Evolutionary conservation across 805 yeast genomes (phyloP).

Genomic region (Myxozyma geophila): DNA sequence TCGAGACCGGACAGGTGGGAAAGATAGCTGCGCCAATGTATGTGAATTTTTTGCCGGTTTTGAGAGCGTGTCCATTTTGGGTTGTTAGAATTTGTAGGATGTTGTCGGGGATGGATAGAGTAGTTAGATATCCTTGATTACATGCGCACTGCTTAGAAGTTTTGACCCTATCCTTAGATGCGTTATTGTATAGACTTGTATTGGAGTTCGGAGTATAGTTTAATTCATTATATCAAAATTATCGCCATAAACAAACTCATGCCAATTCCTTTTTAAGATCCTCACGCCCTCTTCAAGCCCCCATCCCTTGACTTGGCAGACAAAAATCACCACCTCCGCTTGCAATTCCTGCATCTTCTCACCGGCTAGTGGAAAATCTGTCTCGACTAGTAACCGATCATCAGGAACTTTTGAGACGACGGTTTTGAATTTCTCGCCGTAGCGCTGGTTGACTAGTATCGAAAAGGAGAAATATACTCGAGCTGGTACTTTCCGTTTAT

Average conservation of each 20-base stretch:
- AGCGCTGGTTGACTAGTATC: slow-evolving; percentile 51
- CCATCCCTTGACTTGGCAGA: slow-evolving; percentile 35
- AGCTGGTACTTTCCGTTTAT: slow-evolving; percentile 43
- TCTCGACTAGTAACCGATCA: slow-evolving; percentile 54
- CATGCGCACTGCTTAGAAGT: too few relatives aligned
- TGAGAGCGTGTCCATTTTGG: slow-evolving; percentile 76
- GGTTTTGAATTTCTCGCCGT: slow-evolving; percentile 42
- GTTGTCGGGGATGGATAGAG: slow-evolving; percentile 70
- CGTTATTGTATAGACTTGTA: neutral
- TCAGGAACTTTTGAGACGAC: slow-evolving; percentile 47
- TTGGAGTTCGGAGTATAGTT: too few relatives aligned
- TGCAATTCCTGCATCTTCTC: slow-evolving; percentile 36
- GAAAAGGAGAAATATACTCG: slow-evolving; percentile 60
- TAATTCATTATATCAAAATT: neutral
- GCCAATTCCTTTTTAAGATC: slow-evolving; percentile 21
- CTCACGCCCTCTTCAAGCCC: slow-evolving; percentile 30
- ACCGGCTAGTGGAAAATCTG: slow-evolving; percentile 52
- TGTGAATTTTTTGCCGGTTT: slow-evolving; percentile 71
- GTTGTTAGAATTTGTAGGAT: slow-evolving; percentile 58
- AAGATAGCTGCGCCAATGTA: slow-evolving; percentile 77
- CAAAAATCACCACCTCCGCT: slow-evolving; percentile 20
- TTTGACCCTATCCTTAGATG: neutral
- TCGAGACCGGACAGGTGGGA: slow-evolving; percentile 66
- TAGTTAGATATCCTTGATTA: slow-evolving; percentile 12
- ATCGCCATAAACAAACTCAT: slow-evolving; percentile 23